These are phyloP conservation scores for Aristolochia californica DNA, from an alignment of 164 flowering plant species.

Conservation along the genomic window DNA sequence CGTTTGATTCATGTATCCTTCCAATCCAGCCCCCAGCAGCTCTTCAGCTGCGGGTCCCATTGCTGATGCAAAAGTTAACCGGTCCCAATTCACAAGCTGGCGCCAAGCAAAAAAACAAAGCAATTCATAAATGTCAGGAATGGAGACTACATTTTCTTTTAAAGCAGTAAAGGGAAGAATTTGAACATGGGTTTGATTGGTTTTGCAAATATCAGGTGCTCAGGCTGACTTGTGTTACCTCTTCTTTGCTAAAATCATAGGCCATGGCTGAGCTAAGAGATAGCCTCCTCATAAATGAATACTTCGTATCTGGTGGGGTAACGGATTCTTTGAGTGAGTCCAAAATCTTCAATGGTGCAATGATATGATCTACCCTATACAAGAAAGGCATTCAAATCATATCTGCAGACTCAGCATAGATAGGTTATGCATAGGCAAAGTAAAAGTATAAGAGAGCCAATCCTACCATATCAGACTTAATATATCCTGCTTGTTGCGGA, in stretches of 20 bases:
- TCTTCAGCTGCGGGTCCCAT: constrained; percentile 95
- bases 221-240: no score
- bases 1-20: constrained; percentile 67
- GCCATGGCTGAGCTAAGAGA: constrained; percentile 56
- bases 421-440: background rate
- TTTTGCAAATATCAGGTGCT: no score
- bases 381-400: constrained; percentile 4
- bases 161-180: no score
- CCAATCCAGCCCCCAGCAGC: constrained; percentile 69
- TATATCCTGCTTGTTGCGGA: constrained; percentile 94
- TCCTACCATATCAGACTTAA: constrained; percentile 82
- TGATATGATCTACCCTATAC: constrained; percentile 85
- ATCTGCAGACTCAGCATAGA: background rate
- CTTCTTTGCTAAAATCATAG: constrained; percentile 60
- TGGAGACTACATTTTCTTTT: no score
- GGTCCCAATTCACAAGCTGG: constrained; percentile 91
- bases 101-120: constrained; percentile 5
- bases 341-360: constrained; percentile 86
- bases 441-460: background rate
- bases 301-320: constrained; percentile 72
- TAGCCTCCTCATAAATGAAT: constrained; percentile 64
- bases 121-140: background rate
- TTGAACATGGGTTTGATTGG: no score
- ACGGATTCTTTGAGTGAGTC: constrained; percentile 79
- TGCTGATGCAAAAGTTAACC: constrained; percentile 59